These are phyloP conservation scores for Eutrema japonicum DNA, from an alignment of 345 rosid genomes.

Conservation along the genomic window DNA sequence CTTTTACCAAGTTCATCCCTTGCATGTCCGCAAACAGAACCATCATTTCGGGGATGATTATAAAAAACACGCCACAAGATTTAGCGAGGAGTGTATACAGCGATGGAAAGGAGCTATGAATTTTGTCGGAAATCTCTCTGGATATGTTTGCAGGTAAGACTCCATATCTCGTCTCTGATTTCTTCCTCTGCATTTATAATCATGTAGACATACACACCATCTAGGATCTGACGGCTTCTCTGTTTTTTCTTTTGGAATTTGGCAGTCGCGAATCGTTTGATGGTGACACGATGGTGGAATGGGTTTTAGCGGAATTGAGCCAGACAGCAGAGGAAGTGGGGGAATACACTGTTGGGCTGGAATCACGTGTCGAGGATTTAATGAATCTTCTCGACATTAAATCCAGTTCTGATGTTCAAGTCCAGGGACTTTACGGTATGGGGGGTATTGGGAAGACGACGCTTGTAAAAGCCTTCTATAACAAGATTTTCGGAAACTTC, in stretches of 20 bases:
- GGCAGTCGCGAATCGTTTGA: neutral
- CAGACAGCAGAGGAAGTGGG: neutral
- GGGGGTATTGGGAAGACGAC: slow-evolving; percentile 51
- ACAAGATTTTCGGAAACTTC: slow-evolving; percentile 20
- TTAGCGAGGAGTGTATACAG: slow-evolving; percentile 19
- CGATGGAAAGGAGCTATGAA: slow-evolving; percentile 54
- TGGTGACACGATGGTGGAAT: neutral
- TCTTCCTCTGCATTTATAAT: neutral
- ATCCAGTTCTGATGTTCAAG: neutral
- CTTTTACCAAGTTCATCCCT: slow-evolving; percentile 53
- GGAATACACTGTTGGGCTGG: slow-evolving; percentile 31
- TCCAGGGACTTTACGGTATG: slow-evolving; percentile 45
- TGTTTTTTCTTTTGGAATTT: neutral
- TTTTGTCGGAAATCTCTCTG: slow-evolving; percentile 47
- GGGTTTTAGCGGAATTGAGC: neutral
- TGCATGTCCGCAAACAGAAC: slow-evolving; percentile 50
- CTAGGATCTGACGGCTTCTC: neutral
- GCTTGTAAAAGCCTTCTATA: slow-evolving; percentile 33
- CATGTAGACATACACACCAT: neutral
- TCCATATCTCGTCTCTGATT: neutral
- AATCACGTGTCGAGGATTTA: slow-evolving; percentile 5
- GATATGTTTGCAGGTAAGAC: slow-evolving; percentile 34
- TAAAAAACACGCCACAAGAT: slow-evolving; percentile 23
- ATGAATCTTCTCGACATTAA: neutral
- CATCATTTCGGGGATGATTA: slow-evolving; percentile 45